Conservation (phyloP, 768 basidiomycete genomes). For the Tubosaeta sp. region DNA sequence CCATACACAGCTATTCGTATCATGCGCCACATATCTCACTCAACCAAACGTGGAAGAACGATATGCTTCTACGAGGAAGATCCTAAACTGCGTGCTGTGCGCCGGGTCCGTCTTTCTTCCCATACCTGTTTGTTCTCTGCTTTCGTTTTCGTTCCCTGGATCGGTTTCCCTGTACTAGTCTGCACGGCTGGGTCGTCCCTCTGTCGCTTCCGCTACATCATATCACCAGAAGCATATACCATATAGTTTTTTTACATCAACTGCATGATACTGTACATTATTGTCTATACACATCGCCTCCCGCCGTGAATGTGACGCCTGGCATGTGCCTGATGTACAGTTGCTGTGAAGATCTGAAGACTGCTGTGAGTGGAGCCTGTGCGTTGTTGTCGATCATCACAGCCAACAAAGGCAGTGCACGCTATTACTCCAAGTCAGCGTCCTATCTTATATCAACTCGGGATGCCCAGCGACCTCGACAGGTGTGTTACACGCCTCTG, state of each 20-base stretch:
- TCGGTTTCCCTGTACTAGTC: slow-evolving; percentile 22
- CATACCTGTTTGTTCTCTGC: slow-evolving; percentile 2
- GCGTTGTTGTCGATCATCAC: slow-evolving; percentile 19
- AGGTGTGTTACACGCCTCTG: slow-evolving; percentile 41
- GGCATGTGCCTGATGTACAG: slow-evolving; percentile 25
- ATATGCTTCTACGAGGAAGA: slow-evolving; percentile 36
- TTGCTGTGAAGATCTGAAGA: too few relatives aligned
- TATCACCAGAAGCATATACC: slow-evolving; percentile 29
- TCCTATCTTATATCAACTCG: slow-evolving; percentile 17
- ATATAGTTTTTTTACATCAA: slow-evolving; percentile 24
- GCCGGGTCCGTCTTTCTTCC: slow-evolving; percentile 1
- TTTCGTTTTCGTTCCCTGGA: slow-evolving; percentile 16
- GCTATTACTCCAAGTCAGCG: slow-evolving; percentile 29
- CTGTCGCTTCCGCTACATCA: slow-evolving; percentile 13
- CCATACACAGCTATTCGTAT: slow-evolving; percentile 39
- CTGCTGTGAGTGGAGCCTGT: background rate
- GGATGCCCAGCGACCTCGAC: slow-evolving; percentile 56
- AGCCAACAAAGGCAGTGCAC: slow-evolving; percentile 22
- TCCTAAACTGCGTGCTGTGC: slow-evolving; percentile 17
- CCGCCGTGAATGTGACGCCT: slow-evolving; percentile 6
- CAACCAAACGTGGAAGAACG: slow-evolving; percentile 45
- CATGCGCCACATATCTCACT: slow-evolving; percentile 35
- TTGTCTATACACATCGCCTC: slow-evolving; percentile 27
- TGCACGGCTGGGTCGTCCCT: slow-evolving; percentile 3
- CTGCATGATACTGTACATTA: slow-evolving; percentile 32